phyloP scores from a whole-genome alignment of 106 monocot species.

The Allium cepa region DNA sequence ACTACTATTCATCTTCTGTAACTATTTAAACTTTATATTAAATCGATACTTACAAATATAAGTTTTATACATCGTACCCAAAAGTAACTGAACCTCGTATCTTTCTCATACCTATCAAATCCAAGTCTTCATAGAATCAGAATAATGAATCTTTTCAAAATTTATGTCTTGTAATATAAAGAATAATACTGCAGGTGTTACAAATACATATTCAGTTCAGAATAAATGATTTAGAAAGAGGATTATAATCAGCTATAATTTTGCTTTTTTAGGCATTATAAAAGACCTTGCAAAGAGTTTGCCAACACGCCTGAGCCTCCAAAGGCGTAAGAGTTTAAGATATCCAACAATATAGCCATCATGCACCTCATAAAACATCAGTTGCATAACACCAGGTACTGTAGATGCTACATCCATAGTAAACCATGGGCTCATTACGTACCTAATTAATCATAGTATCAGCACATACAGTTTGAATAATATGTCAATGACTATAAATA shows the following conservation, averaged over 20 bases:
- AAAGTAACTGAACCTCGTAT: constrained; percentile 29
- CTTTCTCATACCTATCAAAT: constrained; percentile 27
- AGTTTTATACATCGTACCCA: constrained; percentile 31
- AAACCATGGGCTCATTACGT: constrained; percentile 7
- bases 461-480: too few relatives aligned
- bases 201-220: too few relatives aligned
- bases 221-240: too few relatives aligned
- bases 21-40: neutral
- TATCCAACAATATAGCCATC: constrained; percentile 1
- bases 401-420: constrained; percentile 13
- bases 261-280: neutral
- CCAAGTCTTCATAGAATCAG: too few relatives aligned
- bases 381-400: neutral
- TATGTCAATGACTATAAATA: neutral
- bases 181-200: too few relatives aligned
- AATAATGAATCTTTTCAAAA: too few relatives aligned
- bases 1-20: neutral
- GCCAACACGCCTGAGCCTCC: constrained; percentile 16
- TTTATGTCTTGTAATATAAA: too few relatives aligned
- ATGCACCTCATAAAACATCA: neutral
- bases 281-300: constrained; percentile 15
- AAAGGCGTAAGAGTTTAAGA: constrained; percentile 12
- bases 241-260: too few relatives aligned
- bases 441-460: neutral
- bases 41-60: constrained; percentile 18